Conservation (phyloP, 345 rosid species). For the Brassica incana region DNA sequence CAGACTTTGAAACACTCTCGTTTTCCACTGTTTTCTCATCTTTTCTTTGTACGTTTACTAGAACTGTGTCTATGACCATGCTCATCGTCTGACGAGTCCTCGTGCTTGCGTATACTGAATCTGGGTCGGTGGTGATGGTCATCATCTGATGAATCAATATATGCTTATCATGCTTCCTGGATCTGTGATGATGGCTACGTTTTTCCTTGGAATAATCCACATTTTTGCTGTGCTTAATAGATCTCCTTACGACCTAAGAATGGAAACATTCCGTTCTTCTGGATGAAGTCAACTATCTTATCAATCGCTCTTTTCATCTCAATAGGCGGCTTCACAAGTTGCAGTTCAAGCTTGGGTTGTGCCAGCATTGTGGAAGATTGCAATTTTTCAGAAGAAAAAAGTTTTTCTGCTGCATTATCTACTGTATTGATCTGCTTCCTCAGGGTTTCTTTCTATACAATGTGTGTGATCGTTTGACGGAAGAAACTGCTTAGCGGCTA, state of each 20-base stretch:
- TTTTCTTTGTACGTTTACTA: constrained; percentile 44
- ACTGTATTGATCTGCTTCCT: constrained; percentile 46
- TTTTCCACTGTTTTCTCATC: constrained; percentile 56
- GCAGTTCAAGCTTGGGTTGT: constrained; percentile 46
- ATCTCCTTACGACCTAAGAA: constrained; percentile 53
- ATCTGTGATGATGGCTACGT: constrained; percentile 32
- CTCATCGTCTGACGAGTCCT: constrained; percentile 44
- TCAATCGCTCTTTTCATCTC: constrained; percentile 80
- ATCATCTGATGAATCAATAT: constrained; percentile 43
- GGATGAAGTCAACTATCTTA: constrained; percentile 89
- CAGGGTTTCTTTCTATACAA: constrained; percentile 50
- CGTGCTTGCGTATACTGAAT: constrained; percentile 31
- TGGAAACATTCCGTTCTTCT: constrained; percentile 85
- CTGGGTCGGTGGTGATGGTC: constrained; percentile 35
- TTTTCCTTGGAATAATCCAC: constrained; percentile 44
- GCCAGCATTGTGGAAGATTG: background rate
- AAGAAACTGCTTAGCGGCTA: constrained; percentile 41
- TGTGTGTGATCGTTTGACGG: constrained; percentile 49
- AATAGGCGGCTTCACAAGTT: constrained; percentile 76
- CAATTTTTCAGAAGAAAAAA: constrained; percentile 40
- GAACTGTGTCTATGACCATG: constrained; percentile 36
- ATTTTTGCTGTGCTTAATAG: constrained; percentile 25
- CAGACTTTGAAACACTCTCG: constrained; percentile 55
- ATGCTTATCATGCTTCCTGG: constrained; percentile 40
- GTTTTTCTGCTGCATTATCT: constrained; percentile 30